Percentiles rank a stretch among this genome's conserved stretches.
phyloP scores from a whole-genome alignment of 106 monocot genomes.

The Allium sativum region DNA sequence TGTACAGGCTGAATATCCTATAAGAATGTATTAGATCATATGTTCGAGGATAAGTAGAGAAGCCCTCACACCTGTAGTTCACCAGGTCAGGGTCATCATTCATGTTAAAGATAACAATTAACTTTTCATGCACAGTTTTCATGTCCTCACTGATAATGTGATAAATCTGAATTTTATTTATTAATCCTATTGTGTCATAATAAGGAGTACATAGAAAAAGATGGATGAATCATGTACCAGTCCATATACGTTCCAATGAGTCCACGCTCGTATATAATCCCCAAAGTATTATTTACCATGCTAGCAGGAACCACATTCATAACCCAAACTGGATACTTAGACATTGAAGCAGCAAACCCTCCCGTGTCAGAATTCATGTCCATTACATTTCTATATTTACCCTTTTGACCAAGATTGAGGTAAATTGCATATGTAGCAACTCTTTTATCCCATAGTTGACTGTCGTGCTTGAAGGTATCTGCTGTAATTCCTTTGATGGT shows the following conservation, averaged over 20 bases:
- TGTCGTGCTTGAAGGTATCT: slow-evolving; percentile 39
- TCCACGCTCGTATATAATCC: slow-evolving; percentile 80
- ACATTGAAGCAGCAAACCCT: slow-evolving; percentile 73
- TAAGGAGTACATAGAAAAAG: not conserved
- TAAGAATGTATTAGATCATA: slow-evolving; percentile 87
- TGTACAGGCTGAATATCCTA: slow-evolving; percentile 65
- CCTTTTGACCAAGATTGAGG: slow-evolving; percentile 15
- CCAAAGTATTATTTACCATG: slow-evolving; percentile 45
- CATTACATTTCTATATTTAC: slow-evolving; percentile 75
- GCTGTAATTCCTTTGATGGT: slow-evolving; percentile 36
- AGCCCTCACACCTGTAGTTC: slow-evolving; percentile 82
- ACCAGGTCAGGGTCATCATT: slow-evolving; percentile 2
- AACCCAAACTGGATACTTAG: slow-evolving; percentile 79
- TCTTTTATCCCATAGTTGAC: slow-evolving; percentile 45
- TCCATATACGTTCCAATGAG: slow-evolving; percentile 90
- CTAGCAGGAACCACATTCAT: slow-evolving; percentile 76
- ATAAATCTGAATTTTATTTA: not conserved
- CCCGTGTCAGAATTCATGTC: slow-evolving; percentile 96
- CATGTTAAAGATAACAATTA: not conserved
- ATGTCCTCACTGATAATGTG: not conserved
- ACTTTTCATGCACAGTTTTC: not conserved
- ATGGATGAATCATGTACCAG: slow-evolving; percentile 40
- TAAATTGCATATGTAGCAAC: slow-evolving; percentile 37
- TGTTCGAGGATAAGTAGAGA: slow-evolving; percentile 88
- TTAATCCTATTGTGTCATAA: not conserved